Base-by-base conservation (phyloP, 441 rosid genomes). In the Metrosideros polymorpha region DNA sequence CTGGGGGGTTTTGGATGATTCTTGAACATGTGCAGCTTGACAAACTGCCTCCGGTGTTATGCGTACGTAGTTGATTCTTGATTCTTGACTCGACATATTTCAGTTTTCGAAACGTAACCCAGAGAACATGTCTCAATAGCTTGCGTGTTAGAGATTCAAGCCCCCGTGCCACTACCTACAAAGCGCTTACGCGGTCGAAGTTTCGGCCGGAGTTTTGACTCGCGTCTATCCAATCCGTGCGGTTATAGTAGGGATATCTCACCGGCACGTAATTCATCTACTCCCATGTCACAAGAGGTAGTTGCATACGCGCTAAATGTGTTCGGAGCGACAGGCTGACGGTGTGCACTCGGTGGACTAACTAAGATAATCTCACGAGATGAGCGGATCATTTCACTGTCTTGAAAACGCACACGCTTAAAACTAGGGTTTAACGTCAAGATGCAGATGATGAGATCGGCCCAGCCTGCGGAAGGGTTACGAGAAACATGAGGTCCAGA, bases 211-310 rank as follows among this genome's bases (percentile, higher is more conserved):
- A 39, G 17, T 12, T 71, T 71, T 12, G 47, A 35, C 47, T 39
- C 0, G 0, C n/a, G 0, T 71, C n/a, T 71, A 6, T 39, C 15
- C 2, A 15, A 12, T 56, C 15, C 7, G 7, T 12, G 15, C 10
- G 63, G 30, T 56, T 27, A 56, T 3, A 5, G 7, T 27, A 12
- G 14, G 7, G 30, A 12, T 12, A 25, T 56, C 30, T 56, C 30
- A 12, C 17, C 3, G 30, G 59, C 29, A 32, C 13, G 12, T 63
- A 32, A 63, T 35, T 63, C 12, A 32, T 63, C 76, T 32, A 32
- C 43, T 9, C 12, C 12, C 43, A 9, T 18, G 25, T 63, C 35
- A 63, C 8, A 63, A 63, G 12, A 18, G 42, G 32, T 0, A 45
- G 22, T 18, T 9, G 35, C 13, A 5, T 5, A 32, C 12, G 76